Conservation (phyloP, 495 filamentous ascomycete genomes). For the Penicillium bovifimosum region DNA sequence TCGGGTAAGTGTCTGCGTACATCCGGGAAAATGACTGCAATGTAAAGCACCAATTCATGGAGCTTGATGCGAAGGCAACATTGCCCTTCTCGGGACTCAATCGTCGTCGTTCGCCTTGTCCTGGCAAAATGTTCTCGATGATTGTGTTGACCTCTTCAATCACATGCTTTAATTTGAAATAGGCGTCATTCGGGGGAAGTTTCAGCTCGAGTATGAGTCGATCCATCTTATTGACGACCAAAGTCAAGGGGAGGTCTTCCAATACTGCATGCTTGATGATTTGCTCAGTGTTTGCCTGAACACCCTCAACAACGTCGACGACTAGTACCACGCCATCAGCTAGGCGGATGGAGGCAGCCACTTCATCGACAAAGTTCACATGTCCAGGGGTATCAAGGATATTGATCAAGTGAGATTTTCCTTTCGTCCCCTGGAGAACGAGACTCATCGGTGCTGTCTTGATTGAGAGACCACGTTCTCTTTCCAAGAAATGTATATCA, state of each 20-base stretch:
- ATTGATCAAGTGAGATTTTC: slow-evolving; percentile 95
- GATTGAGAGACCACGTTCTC: slow-evolving; percentile 85
- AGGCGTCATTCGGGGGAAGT: slow-evolving; percentile 89
- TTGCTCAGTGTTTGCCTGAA: slow-evolving; percentile 93
- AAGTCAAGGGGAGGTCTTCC: slow-evolving; percentile 79
- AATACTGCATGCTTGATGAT: slow-evolving; percentile 93
- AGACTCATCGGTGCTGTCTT: slow-evolving; percentile 94
- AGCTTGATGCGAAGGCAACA: slow-evolving; percentile 87
- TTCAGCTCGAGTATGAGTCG: slow-evolving; percentile 91
- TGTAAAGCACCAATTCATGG: slow-evolving; percentile 96
- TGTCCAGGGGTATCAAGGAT: slow-evolving; percentile 95
- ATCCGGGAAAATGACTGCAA: slow-evolving; percentile 89
- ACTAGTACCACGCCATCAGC: slow-evolving; percentile 90
- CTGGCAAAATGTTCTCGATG: slow-evolving; percentile 83
- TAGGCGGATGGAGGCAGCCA: slow-evolving; percentile 79
- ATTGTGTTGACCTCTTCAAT: slow-evolving; percentile 95
- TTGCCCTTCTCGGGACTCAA: slow-evolving; percentile 96
- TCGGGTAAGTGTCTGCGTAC: slow-evolving; percentile 85
- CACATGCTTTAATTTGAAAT: slow-evolving; percentile 97
- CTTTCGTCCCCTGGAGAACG: slow-evolving; percentile 76
- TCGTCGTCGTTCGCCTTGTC: slow-evolving; percentile 71
- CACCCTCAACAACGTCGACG: slow-evolving; percentile 96
- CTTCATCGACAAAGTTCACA: slow-evolving; percentile 97
- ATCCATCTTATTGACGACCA: slow-evolving; percentile 97
- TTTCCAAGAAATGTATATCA: slow-evolving; percentile 81